A percentile compares a stretch with the other conserved stretches of the same genome.
Evolutionary conservation across 2,329 filamentous ascomycete genomes (phyloP).

Genomic region (Shiraia bambusicola): DNA sequence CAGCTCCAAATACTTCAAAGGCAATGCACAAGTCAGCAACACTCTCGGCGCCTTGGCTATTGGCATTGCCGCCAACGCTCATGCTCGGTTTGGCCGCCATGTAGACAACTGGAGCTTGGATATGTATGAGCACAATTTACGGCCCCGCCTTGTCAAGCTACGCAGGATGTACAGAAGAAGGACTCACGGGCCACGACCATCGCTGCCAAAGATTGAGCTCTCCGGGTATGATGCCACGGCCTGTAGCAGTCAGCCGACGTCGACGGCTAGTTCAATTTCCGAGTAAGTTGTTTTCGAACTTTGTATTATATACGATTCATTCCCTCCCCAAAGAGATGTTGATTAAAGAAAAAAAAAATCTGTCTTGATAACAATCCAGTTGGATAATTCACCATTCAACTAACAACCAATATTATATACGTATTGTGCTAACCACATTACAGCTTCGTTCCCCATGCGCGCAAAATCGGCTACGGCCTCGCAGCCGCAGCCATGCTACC

Average conservation of each 20-base stretch:
- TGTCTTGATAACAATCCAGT: too few relatives aligned
- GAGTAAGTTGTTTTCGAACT: slow-evolving; percentile 14
- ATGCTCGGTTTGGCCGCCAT: slow-evolving; percentile 66
- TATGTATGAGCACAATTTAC: slow-evolving; percentile 55
- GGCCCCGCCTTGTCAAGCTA: slow-evolving; percentile 40
- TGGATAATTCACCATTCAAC: too few relatives aligned
- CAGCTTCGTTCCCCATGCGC: slow-evolving; percentile 29
- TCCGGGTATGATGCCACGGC: slow-evolving; percentile 22
- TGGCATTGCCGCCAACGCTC: slow-evolving; percentile 76
- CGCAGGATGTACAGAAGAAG: slow-evolving; percentile 29
- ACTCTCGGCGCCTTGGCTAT: slow-evolving; percentile 76
- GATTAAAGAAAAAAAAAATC: too few relatives aligned
- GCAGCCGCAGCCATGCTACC: slow-evolving; percentile 84
- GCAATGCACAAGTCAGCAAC: slow-evolving; percentile 73
- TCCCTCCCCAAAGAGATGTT: too few relatives aligned
- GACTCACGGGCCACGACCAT: slow-evolving; percentile 17
- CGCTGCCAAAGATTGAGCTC: slow-evolving; percentile 17
- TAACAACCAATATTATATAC: too few relatives aligned
- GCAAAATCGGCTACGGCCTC: slow-evolving; percentile 66
- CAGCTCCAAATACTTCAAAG: slow-evolving; percentile 64
- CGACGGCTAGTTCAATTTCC: slow-evolving; percentile 24
- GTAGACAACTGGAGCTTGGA: slow-evolving; percentile 59
- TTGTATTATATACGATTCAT: too few relatives aligned
- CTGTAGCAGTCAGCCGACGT: slow-evolving; percentile 19
- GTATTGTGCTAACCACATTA: neutral